A percentile compares a stretch with the other conserved stretches of the same genome.
Evolutionary conservation across 2,329 filamentous ascomycete species (phyloP).

Genomic region (Paradendryphiella salina): DNA sequence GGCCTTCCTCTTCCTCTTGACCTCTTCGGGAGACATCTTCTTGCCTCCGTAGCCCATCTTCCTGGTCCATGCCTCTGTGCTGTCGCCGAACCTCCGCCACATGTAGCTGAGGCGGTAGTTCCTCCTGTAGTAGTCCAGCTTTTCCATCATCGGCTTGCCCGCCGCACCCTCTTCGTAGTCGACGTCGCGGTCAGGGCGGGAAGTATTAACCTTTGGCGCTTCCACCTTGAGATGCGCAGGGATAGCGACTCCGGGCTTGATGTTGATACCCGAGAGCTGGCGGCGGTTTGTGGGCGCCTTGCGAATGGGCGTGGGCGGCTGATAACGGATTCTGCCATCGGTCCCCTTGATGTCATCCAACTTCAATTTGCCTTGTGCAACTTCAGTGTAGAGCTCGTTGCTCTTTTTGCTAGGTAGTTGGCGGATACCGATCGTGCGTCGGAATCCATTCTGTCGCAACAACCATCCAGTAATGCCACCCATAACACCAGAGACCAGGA

Average conservation of each 20-base stretch:
- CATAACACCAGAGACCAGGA: slow-evolving; percentile 54
- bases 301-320: slow-evolving; percentile 21
- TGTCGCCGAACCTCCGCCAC: slow-evolving; percentile 19
- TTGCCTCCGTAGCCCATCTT: slow-evolving; percentile 22
- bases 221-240: slow-evolving; percentile 31
- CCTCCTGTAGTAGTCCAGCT: slow-evolving; percentile 32
- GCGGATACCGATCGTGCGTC: slow-evolving; percentile 45
- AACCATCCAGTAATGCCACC: slow-evolving; percentile 47
- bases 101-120: slow-evolving; percentile 32
- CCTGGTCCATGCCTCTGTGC: slow-evolving; percentile 17
- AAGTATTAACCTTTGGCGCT: slow-evolving; percentile 19
- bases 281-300: slow-evolving; percentile 16
- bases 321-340: slow-evolving; percentile 37
- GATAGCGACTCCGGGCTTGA: slow-evolving; percentile 29
- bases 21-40: slow-evolving; percentile 23
- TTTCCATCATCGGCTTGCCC: slow-evolving; percentile 22
- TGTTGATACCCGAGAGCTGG: slow-evolving; percentile 27
- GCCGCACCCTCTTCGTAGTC: slow-evolving; percentile 30
- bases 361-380: slow-evolving; percentile 33
- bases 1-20: slow-evolving; percentile 35
- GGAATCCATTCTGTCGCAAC: slow-evolving; percentile 45
- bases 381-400: slow-evolving; percentile 34
- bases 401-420: slow-evolving; percentile 28
- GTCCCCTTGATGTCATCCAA: slow-evolving; percentile 27
- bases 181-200: slow-evolving; percentile 24